phyloP scores from a whole-genome alignment of 2,329 filamentous ascomycete species.

The Penicillium sp. region DNA sequence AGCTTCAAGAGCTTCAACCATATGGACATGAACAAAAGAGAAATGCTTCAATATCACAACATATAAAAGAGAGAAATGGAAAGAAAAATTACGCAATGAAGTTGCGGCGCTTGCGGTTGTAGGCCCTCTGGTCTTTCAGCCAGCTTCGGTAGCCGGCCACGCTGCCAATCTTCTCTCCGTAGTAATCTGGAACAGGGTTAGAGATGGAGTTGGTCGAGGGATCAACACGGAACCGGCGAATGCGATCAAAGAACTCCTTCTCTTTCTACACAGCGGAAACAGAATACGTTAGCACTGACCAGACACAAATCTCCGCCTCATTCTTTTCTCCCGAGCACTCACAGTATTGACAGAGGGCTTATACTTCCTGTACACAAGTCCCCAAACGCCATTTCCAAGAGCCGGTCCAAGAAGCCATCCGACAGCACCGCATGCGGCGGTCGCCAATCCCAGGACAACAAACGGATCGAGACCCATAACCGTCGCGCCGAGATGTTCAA shows the following conservation, averaged over 20 bases:
- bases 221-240: slow-evolving; percentile 90
- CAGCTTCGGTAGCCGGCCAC: slow-evolving; percentile 88
- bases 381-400: slow-evolving; percentile 76
- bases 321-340: slow-evolving; percentile 26
- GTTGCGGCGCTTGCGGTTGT: slow-evolving; percentile 77
- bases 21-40: slow-evolving; percentile 16
- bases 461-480: slow-evolving; percentile 85
- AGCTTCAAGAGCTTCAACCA: slow-evolving; percentile 4
- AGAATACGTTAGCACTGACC: not conserved
- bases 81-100: slow-evolving; percentile 31
- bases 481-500: slow-evolving; percentile 62
- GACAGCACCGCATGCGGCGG: slow-evolving; percentile 69
- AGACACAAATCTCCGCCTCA: not conserved
- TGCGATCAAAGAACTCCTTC: slow-evolving; percentile 84
- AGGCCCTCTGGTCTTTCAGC: slow-evolving; percentile 96
- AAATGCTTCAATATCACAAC: slow-evolving; percentile 1
- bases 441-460: slow-evolving; percentile 77
- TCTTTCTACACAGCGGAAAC: slow-evolving; percentile 63
- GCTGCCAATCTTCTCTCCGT: slow-evolving; percentile 96
- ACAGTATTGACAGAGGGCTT: slow-evolving; percentile 69
- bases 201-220: slow-evolving; percentile 82
- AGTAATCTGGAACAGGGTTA: slow-evolving; percentile 96
- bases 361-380: slow-evolving; percentile 67
- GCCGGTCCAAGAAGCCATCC: slow-evolving; percentile 88
- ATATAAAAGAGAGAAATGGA: not conserved